phyloP scores from a whole-genome alignment of 2,329 filamentous ascomycete species.

The Chaetothyriales sp. region DNA sequence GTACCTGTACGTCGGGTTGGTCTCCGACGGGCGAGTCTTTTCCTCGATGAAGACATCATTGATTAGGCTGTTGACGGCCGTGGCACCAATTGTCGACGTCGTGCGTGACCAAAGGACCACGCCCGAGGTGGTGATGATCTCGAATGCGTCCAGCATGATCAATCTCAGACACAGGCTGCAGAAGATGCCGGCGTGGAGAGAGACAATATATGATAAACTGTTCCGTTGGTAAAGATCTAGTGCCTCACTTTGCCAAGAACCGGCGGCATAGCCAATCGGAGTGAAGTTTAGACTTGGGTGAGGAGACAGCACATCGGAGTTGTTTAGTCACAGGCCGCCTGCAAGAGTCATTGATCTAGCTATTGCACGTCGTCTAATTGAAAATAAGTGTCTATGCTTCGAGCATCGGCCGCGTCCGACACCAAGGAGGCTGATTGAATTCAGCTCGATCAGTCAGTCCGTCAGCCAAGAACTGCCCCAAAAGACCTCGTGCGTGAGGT shows the following conservation, averaged over 20 bases:
- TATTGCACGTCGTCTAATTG: no score
- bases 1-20: constrained; percentile 66
- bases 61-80: constrained; percentile 87
- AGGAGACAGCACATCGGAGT: no score
- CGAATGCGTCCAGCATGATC: constrained; percentile 84
- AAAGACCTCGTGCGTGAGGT: no score
- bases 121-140: constrained; percentile 88
- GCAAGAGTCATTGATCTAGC: no score
- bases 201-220: background rate
- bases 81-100: constrained; percentile 64
- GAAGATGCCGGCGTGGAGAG: background rate
- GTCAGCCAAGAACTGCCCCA: no score
- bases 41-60: constrained; percentile 96
- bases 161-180: background rate
- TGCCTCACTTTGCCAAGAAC: background rate
- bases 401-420: no score
- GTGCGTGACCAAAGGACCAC: constrained; percentile 93
- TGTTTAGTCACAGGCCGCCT: no score
- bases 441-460: no score
- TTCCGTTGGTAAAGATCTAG: background rate
- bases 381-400: no score
- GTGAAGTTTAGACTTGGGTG: background rate
- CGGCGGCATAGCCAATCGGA: background rate
- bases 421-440: no score
- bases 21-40: constrained; percentile 48